These are phyloP conservation scores for Glycyrrhiza uralensis DNA, from an alignment of 306 rosid genomes.

Conservation along the genomic window DNA sequence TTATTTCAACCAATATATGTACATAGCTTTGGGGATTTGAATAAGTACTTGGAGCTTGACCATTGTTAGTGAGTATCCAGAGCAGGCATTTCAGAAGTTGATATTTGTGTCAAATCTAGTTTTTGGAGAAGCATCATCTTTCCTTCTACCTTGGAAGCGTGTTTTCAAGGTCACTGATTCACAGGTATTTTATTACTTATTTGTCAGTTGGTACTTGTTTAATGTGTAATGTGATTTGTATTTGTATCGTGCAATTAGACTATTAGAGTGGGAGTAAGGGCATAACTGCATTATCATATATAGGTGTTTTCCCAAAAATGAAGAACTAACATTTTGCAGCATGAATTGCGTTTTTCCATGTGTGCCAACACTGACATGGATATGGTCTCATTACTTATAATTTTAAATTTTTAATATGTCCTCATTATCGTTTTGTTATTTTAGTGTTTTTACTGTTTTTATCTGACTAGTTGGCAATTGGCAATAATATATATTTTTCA, in stretches of 20 bases:
- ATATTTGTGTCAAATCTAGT: conserved; percentile 88
- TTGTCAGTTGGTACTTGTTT: not conserved
- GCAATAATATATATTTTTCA: conserved; percentile 25
- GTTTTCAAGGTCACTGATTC: conserved; percentile 86
- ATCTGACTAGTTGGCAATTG: conserved; percentile 13
- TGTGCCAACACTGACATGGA: conserved; percentile 5
- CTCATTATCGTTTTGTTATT: not conserved
- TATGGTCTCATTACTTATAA: not conserved
- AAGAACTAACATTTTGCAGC: not conserved
- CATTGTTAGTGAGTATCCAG: conserved; percentile 64
- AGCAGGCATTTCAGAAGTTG: conserved; percentile 99
- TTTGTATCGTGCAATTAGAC: not conserved
- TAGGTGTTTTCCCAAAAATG: not conserved
- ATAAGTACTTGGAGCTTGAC: conserved; percentile 60
- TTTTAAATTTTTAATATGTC: conserved; percentile 2
- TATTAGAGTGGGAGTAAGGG: not conserved
- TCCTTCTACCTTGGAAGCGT: conserved; percentile 99
- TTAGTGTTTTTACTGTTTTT: not conserved
- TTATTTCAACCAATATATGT: not conserved
- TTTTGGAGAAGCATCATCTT: conserved; percentile 91
- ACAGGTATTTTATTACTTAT: conserved; percentile 57
- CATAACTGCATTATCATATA: not conserved
- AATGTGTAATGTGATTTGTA: not conserved
- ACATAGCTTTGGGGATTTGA: not conserved
- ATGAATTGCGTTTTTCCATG: not conserved